Percentiles rank a stretch among this genome's conserved stretches.
phyloP scores from a whole-genome alignment of 257 asterid species.

The Penstemon newberryi region DNA sequence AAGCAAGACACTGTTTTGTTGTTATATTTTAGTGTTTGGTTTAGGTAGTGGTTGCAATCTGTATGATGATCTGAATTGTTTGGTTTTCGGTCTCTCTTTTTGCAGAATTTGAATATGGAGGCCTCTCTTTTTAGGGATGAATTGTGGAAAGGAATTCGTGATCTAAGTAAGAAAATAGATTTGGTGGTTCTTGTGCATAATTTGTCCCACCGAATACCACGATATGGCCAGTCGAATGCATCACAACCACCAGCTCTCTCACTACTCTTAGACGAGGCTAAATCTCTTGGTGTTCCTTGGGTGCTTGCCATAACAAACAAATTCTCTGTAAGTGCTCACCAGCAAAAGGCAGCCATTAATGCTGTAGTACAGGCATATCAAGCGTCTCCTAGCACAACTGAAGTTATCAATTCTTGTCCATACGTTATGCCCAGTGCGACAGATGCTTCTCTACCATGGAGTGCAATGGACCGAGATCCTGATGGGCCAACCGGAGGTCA shows the following conservation, averaged over 20 bases:
- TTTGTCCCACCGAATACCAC: conserved; percentile 90
- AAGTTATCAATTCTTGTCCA: conserved; percentile 86
- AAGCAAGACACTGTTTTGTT: neutral
- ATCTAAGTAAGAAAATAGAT: conserved; percentile 84
- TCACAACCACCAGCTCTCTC: conserved; percentile 70
- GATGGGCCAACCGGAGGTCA: conserved; percentile 37
- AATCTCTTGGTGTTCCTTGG: conserved; percentile 94
- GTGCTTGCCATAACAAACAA: conserved; percentile 90
- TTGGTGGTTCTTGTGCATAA: conserved; percentile 92
- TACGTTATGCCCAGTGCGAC: conserved; percentile 73
- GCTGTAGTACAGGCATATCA: conserved; percentile 81
- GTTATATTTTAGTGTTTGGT: neutral
- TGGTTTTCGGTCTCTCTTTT: conserved; percentile 3
- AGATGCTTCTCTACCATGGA: conserved; percentile 66
- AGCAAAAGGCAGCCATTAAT: conserved; percentile 74
- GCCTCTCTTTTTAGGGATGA: conserved; percentile 93
- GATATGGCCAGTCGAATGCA: conserved; percentile 50
- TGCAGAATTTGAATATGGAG: conserved; percentile 80
- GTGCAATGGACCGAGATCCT: conserved; percentile 41
- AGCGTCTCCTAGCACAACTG: conserved; percentile 70
- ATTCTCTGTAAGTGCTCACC: conserved; percentile 95
- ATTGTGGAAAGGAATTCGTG: conserved; percentile 94
- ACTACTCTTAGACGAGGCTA: conserved; percentile 84
- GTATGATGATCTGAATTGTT: conserved; percentile 19
- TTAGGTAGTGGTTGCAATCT: neutral